These are phyloP conservation scores for Pichia thaimueangensis DNA, from an alignment of 805 yeast genomes.

Conservation along the genomic window DNA sequence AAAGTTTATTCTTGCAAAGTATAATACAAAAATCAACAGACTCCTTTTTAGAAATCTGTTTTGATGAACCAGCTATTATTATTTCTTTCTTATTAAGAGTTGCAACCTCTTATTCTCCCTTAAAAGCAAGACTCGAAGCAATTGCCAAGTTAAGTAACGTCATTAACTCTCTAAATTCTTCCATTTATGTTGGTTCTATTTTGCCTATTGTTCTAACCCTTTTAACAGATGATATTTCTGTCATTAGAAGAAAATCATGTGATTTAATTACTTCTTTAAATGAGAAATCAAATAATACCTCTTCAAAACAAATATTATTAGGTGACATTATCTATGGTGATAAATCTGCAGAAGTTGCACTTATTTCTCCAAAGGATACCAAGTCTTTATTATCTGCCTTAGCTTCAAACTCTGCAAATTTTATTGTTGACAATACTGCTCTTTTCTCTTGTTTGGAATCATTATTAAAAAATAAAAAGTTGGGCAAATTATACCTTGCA, in stretches of 20 bases:
- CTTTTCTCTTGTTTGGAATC: constrained; percentile 32
- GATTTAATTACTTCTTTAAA: constrained; percentile 33
- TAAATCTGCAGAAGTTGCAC: constrained; percentile 39
- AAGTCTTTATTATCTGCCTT: constrained; percentile 36
- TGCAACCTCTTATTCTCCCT: constrained; percentile 52
- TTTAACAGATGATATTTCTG: constrained; percentile 42
- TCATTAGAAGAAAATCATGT: constrained; percentile 42
- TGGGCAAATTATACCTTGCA: constrained; percentile 51
- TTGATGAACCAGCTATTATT: constrained; percentile 23
- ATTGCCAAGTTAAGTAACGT: constrained; percentile 35
- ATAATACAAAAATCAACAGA: constrained; percentile 23
- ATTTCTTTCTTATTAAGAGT: constrained; percentile 57
- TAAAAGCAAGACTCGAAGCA: constrained; percentile 46
- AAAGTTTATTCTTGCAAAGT: constrained; percentile 39
- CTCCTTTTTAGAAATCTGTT: constrained; percentile 17
- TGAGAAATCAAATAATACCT: constrained; percentile 22
- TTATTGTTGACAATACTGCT: constrained; percentile 45
- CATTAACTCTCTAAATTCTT: constrained; percentile 31
- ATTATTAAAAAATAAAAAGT: constrained; percentile 43
- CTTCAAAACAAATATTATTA: constrained; percentile 37
- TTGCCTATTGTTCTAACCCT: constrained; percentile 55
- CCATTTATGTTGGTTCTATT: constrained; percentile 40
- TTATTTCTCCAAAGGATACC: constrained; percentile 65
- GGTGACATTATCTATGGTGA: constrained; percentile 54
- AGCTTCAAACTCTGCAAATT: constrained; percentile 34